phyloP scores from a whole-genome alignment of 2,329 filamentous ascomycete species.

The Pseudogymnoascus sp. region DNA sequence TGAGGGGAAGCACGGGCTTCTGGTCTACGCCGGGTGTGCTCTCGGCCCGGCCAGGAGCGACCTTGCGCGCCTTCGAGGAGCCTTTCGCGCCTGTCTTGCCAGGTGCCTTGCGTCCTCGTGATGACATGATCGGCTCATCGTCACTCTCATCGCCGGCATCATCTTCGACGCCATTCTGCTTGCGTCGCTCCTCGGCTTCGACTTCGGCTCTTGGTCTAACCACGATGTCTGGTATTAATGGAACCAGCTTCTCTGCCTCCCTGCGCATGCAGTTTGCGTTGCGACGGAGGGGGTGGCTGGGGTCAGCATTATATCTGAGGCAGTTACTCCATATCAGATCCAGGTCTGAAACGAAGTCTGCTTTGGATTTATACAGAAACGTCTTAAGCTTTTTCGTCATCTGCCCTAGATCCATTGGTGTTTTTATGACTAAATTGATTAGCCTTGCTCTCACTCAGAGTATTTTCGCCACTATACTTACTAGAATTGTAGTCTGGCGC shows the following conservation, averaged over 20 bases:
- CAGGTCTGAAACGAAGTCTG: constrained; percentile 87
- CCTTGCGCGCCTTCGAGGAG: constrained; percentile 56
- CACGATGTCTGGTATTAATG: constrained; percentile 84
- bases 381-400: constrained; percentile 97
- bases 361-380: constrained; percentile 75
- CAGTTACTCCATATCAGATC: constrained; percentile 98
- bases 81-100: constrained; percentile 70
- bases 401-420: constrained; percentile 92
- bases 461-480: constrained; percentile 38
- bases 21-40: constrained; percentile 68
- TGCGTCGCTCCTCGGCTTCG: constrained; percentile 75
- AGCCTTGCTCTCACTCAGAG: constrained; percentile 7
- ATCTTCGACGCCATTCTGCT: constrained; percentile 76
- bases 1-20: constrained; percentile 63
- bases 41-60: constrained; percentile 64
- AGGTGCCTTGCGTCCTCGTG: constrained; percentile 79
- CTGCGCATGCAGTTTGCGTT: constrained; percentile 96
- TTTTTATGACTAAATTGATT: constrained; percentile 64
- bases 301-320: constrained; percentile 87
- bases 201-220: constrained; percentile 90
- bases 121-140: constrained; percentile 97
- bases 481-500: constrained; percentile 90
- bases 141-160: constrained; percentile 87
- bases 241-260: constrained; percentile 93
- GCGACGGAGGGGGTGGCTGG: constrained; percentile 76